A percentile compares a stretch with the other conserved stretches of the same genome.
Conservation (phyloP, 345 rosid genomes). For the Cardiospermum halicacabum region DNA sequence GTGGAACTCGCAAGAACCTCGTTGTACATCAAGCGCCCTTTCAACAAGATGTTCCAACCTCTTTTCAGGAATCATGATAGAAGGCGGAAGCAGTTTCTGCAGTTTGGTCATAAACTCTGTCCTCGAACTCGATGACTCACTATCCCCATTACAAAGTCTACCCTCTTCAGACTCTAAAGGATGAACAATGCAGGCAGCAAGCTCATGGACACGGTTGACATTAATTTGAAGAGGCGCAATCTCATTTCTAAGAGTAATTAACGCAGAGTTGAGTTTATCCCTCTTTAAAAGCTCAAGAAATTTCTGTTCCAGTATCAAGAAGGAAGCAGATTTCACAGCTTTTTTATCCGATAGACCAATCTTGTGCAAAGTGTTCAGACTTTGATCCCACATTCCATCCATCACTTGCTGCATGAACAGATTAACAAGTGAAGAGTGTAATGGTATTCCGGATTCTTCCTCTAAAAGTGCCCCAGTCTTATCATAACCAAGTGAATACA, state of each 20-base stretch:
- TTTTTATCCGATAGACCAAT: slow-evolving; percentile 53
- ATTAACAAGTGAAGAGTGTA: slow-evolving; percentile 44
- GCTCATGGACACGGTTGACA: slow-evolving; percentile 46
- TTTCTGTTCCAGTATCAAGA: slow-evolving; percentile 64
- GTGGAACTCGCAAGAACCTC: slow-evolving; percentile 58
- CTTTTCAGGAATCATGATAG: slow-evolving; percentile 55
- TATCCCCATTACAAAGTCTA: slow-evolving; percentile 25
- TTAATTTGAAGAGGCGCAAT: slow-evolving; percentile 56
- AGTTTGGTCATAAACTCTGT: slow-evolving; percentile 48
- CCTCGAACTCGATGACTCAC: slow-evolving; percentile 33
- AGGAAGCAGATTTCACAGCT: slow-evolving; percentile 48
- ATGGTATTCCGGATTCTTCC: slow-evolving; percentile 62
- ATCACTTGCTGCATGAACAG: slow-evolving; percentile 47
- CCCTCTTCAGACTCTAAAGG: slow-evolving; percentile 23
- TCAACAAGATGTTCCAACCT: slow-evolving; percentile 73
- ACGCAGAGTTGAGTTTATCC: slow-evolving; percentile 43
- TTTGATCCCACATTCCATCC: slow-evolving; percentile 66
- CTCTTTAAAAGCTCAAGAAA: slow-evolving; percentile 46
- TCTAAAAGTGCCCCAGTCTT: slow-evolving; percentile 58
- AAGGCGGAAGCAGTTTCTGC: slow-evolving; percentile 61
- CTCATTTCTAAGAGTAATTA: slow-evolving; percentile 53
- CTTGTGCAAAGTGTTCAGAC: slow-evolving; percentile 42
- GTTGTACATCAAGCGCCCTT: slow-evolving; percentile 52
- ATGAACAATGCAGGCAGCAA: slow-evolving; percentile 43
- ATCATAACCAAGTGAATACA: slow-evolving; percentile 67